Conservation (phyloP, 176 grass and related monocot species). For the Carex parvula region DNA sequence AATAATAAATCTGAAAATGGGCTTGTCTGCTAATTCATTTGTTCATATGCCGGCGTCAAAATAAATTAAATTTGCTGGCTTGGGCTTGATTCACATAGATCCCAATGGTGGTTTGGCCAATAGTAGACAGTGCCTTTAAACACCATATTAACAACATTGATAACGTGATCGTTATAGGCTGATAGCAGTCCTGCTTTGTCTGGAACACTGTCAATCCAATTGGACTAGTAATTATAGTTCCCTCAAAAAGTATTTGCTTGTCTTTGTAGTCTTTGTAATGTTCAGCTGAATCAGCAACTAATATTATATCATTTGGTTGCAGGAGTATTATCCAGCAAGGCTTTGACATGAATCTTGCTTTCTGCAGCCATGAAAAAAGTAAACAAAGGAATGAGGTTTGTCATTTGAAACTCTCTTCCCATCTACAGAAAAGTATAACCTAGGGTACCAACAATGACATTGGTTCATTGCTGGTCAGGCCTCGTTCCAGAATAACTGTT, state of each 20-base stretch:
- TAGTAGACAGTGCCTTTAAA: not conserved
- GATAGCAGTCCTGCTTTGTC: not conserved
- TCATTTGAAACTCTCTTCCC: not conserved
- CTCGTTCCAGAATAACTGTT: not conserved
- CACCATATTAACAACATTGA: not conserved
- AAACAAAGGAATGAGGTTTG: conserved; percentile 88
- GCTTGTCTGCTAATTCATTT: not conserved
- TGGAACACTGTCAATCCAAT: not conserved
- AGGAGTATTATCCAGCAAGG: conserved; percentile 87
- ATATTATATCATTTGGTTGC: conserved; percentile 34
- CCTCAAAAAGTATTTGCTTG: not conserved
- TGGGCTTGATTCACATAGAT: not conserved
- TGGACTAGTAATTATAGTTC: not conserved
- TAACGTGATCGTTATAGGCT: not conserved
- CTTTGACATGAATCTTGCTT: conserved; percentile 86
- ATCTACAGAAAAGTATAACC: not conserved
- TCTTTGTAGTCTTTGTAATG: not conserved
- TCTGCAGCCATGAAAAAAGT: conserved; percentile 81
- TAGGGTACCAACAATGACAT: not conserved
- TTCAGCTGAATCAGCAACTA: not conserved
- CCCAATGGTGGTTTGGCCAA: not conserved
- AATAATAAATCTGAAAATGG: not conserved
- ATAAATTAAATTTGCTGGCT: not conserved
- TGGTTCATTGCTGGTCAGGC: not conserved
- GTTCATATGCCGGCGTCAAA: not conserved